Percentiles rank a stretch among this genome's conserved stretches.
These are phyloP conservation scores for Colletotrichum limetticola DNA, from an alignment of 2,329 filamentous ascomycete species.

Conservation along the genomic window DNA sequence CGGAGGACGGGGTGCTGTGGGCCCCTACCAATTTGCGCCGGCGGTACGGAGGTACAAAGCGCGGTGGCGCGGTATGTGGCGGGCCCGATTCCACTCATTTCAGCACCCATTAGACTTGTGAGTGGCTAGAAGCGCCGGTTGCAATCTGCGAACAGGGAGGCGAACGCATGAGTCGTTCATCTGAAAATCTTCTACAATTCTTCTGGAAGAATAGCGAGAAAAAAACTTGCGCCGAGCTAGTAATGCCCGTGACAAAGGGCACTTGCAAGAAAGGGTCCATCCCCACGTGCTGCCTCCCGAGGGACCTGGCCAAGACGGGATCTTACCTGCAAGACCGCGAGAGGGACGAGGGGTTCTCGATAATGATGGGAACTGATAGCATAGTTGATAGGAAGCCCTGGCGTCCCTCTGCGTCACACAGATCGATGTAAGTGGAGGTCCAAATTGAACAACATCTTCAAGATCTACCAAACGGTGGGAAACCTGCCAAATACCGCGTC, in stretches of 20 bases:
- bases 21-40: not conserved
- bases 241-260: not conserved
- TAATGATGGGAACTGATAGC: not conserved
- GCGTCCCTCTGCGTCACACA: not conserved
- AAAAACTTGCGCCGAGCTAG: not conserved
- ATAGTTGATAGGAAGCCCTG: not conserved
- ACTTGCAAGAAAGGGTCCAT: not conserved
- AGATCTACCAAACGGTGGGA: not conserved
- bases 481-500: not conserved
- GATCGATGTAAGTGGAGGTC: not conserved
- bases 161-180: slow-evolving; percentile 23
- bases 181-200: not conserved
- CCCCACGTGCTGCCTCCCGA: not conserved
- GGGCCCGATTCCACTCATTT: not conserved
- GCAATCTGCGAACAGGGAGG: not conserved
- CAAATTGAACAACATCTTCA: not conserved
- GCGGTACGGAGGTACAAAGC: not conserved
- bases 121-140: not conserved
- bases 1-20: not conserved
- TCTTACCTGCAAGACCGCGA: not conserved
- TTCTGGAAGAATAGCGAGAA: not conserved
- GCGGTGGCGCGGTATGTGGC: not conserved
- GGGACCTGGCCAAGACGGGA: slow-evolving; percentile 1
- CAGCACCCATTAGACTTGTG: not conserved
- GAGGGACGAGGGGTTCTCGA: not conserved